These are phyloP conservation scores for Spirogloea muscicola DNA, from an alignment of 139 green algal species.

Conservation along the genomic window DNA sequence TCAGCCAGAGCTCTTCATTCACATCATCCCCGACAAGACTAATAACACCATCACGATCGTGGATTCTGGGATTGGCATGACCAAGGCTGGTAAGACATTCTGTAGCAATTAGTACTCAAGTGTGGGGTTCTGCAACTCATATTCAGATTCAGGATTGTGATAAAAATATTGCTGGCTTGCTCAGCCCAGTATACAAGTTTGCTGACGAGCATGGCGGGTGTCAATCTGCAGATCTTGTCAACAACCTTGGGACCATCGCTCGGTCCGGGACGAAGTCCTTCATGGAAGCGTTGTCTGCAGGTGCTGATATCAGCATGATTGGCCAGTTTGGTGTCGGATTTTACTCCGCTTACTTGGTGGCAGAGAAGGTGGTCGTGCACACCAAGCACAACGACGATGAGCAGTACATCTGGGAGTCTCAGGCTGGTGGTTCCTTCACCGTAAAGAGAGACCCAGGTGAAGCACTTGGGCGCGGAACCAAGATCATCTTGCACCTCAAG, in stretches of 20 bases:
- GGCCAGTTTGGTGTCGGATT: constrained; percentile 99
- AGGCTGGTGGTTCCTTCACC: constrained; percentile 99
- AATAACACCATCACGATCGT: constrained; percentile 92
- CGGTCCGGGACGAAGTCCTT: constrained; percentile 98
- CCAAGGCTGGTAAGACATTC: constrained; percentile 69
- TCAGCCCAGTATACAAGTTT: too few relatives aligned
- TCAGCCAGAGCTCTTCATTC: constrained; percentile 92
- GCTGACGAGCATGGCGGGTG: too few relatives aligned
- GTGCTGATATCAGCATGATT: constrained; percentile 97
- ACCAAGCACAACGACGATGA: constrained; percentile 99
- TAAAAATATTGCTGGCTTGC: too few relatives aligned
- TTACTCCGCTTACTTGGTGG: constrained; percentile 99
- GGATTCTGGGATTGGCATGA: constrained; percentile 96
- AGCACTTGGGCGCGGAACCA: constrained; percentile 88
- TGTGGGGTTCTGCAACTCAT: too few relatives aligned
- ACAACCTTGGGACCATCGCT: constrained; percentile 99
- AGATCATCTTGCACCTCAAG: constrained; percentile 95
- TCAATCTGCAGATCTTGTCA: constrained; percentile 75
- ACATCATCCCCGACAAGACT: constrained; percentile 92
- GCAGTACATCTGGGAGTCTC: constrained; percentile 90
- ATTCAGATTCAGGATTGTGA: too few relatives aligned
- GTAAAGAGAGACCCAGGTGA: constrained; percentile 69
- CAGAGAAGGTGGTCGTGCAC: constrained; percentile 70
- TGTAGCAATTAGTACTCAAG: too few relatives aligned
- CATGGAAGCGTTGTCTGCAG: constrained; percentile 96